Evolutionary conservation across 345 rosid genomes (phyloP).

Genomic region (Eucalyptus sp.): DNA sequence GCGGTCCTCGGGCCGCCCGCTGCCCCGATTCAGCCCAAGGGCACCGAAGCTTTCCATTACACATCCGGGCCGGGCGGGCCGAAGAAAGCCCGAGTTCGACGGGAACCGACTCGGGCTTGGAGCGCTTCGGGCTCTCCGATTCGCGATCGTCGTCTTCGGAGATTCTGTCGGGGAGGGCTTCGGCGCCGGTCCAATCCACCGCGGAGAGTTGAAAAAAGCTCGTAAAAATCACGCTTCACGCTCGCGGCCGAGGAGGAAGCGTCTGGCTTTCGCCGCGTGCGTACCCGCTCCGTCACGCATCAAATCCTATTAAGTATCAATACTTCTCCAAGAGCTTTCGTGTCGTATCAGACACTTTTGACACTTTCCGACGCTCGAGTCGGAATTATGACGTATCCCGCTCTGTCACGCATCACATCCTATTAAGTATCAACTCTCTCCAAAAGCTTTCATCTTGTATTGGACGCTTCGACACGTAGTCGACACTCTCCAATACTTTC

Average conservation of each 20-base stretch:
- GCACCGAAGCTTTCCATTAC: neutral
- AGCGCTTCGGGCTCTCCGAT: neutral
- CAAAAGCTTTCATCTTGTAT: too few relatives aligned
- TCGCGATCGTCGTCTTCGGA: neutral
- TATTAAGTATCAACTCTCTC: too few relatives aligned
- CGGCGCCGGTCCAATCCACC: neutral
- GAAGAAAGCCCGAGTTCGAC: neutral
- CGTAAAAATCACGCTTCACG: neutral
- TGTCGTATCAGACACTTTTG: too few relatives aligned
- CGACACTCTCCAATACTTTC: too few relatives aligned
- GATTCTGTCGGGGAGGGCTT: neutral
- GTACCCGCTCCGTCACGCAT: neutral
- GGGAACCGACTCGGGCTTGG: neutral
- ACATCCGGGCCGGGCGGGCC: neutral
- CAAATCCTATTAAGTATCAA: accelerated
- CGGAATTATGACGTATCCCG: too few relatives aligned
- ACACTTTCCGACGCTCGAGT: too few relatives aligned
- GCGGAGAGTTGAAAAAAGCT: accelerated
- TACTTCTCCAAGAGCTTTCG: accelerated
- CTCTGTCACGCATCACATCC: too few relatives aligned
- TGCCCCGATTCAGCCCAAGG: neutral
- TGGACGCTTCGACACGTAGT: too few relatives aligned
- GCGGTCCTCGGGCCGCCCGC: neutral
- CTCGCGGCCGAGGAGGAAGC: neutral
- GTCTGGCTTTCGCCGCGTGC: neutral